phyloP scores from a whole-genome alignment of 2,329 filamentous ascomycete species.

The Xylaria sp. region DNA sequence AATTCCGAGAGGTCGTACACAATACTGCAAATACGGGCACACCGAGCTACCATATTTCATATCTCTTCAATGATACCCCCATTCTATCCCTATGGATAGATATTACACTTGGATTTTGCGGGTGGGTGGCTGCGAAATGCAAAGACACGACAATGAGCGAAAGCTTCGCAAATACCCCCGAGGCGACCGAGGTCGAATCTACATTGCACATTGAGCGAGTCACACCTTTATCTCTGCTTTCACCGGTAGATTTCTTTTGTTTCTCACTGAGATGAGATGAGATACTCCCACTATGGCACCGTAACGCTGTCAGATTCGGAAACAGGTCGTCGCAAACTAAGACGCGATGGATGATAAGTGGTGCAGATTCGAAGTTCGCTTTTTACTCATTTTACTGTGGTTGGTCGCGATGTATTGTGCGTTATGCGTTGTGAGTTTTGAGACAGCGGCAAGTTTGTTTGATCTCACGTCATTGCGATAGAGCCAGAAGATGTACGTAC shows the following conservation, averaged over 20 bases:
- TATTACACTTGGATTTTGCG: slow-evolving; percentile 20
- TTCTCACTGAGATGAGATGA: neutral
- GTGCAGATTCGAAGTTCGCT: neutral
- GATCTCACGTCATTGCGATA: neutral
- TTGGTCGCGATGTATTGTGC: neutral
- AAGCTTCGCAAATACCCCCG: neutral
- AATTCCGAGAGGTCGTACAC: neutral
- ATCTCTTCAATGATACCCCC: slow-evolving; percentile 36
- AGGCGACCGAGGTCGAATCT: neutral
- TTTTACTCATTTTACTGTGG: neutral
- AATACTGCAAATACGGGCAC: slow-evolving; percentile 25
- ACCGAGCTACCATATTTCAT: slow-evolving; percentile 22
- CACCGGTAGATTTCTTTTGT: slow-evolving; percentile 1
- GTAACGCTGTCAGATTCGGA: neutral
- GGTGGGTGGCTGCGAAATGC: slow-evolving; percentile 1
- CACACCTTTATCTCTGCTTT: neutral
- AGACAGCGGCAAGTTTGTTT: neutral
- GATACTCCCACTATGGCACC: no score
- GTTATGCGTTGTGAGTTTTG: neutral
- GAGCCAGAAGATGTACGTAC: neutral
- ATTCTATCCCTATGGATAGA: slow-evolving; percentile 23
- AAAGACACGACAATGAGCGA: neutral
- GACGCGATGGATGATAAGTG: neutral
- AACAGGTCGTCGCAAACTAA: neutral
- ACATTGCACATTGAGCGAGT: neutral